Base-by-base conservation (phyloP, 371 early-diverging fungal genomes). In the Circinella minor region DNA sequence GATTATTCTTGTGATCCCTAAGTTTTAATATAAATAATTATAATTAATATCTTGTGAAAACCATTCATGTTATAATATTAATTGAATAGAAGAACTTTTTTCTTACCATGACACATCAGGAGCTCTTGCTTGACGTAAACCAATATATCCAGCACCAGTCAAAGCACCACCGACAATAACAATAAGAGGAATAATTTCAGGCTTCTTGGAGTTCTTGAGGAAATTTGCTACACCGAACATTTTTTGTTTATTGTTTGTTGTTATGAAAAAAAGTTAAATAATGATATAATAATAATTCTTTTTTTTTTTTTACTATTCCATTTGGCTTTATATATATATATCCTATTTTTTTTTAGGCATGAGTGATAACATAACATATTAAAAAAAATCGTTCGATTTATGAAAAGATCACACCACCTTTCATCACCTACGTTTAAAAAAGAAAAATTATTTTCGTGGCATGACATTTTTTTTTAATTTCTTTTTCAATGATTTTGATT, bases 61-160 rank as follows among this genome's bases (percentile, higher is more conserved):
- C 27, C 2, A 27, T 27, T 27, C 27, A 27, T 27, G 27, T 2
- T 27, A 1, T 27, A 27, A 27, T 27, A 27, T 27, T 27, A 27
- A 27, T 27, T 1, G 2, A 27, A 55, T 9, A n/a, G 15, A 38
- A 36, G 55, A 36, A 36, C 20, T 17, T 49, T 20, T 6, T 27
- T 36, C 17, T 59, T 70, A 70, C 82, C 81, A 83, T 8, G 71
- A 66, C 4, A 83, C 83, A 74, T 83, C 83, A 63, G 81, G 83
- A 43, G 79, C 74, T 34, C 62, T 63, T 8, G 77, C 68, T 61
- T 73, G 74, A 69, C 77, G 75, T 10, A 55, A 9, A n/a, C 69
- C 61, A 65, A 82, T 73, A 37, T 63, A 82, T 6, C 18, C 73
- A 36, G 75, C 79, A 39, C 77, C 76, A 37, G 47, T 0, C 14